Evolutionary conservation across 192 early-diverging fungal species (phyloP), one percentile per base, ranked within the genome.

Genomic region (Chytriomyces confervae): DNA sequence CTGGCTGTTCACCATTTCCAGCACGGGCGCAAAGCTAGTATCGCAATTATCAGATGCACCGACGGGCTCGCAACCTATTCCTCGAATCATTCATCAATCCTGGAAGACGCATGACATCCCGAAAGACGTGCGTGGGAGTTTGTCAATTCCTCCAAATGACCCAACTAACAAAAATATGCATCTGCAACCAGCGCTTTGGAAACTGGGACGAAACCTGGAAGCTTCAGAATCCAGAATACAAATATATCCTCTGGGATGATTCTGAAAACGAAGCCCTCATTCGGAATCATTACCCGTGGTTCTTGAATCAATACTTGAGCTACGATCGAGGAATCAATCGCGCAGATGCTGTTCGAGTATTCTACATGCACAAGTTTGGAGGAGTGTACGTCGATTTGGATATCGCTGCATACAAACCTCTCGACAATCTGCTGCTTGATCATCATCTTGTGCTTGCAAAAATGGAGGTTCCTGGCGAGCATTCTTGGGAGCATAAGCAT

Each of bases 341-440:
- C 20, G 84, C 79, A 24, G 84, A 85, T 65, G 76, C 76, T 10
- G 67, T 66, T 16, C 81, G 84, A 6, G 80, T 82, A 24, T 73
- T 80, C 47, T 80, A 81, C 61, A 71, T 85, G 81, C 66, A 83
- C 69, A 70, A 69, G 48, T 84, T 68, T 50, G 84, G 84, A 44
- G 81, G 84, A 47, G 69, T 85, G n/a, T 85, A 84, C 60, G 76
- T 72, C 6, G 84, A 85, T 69, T 62, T 85, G 10, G 84, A 85
- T 62, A 43, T 69, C 7, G 72, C n/a, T 23, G 44, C 46, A 9
- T 74, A 63, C 20, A 61, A 62, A 29, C 53, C 53, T 9, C 44
- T 74, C 16, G 72, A 74, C n/a, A 8, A 11, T 10, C 72, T 74
- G 1, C 61, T 74, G 16, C 18, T 43, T 3, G 29, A 45, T 45